Percentiles rank a stretch among this genome's conserved stretches.
Evolutionary conservation across 768 basidiomycete genomes (phyloP).

Genomic region (Tulasnella sp.): DNA sequence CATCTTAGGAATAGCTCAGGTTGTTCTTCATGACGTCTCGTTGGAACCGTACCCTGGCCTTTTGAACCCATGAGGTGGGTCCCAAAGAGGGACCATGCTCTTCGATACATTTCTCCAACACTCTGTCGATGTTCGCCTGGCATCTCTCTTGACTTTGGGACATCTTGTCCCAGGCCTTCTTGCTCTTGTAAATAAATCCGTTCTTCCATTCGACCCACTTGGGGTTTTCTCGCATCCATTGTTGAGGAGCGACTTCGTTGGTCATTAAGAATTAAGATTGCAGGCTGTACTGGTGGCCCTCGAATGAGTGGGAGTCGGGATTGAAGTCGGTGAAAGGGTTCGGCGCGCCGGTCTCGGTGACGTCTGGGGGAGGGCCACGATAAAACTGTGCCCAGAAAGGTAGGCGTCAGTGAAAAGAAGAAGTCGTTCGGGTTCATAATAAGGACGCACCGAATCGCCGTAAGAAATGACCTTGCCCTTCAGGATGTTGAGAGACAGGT

Average conservation of each 20-base stretch:
- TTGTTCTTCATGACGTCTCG: neutral
- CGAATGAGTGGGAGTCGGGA: neutral
- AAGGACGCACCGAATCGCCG: slow-evolving; percentile 70
- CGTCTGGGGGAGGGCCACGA: slow-evolving; percentile 53
- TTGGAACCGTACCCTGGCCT: neutral
- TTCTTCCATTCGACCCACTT: neutral
- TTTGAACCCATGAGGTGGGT: neutral
- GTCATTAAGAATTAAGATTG: neutral
- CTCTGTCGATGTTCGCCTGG: neutral
- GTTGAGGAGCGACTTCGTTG: neutral
- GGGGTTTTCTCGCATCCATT: neutral
- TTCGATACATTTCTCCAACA: neutral
- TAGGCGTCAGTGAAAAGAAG: neutral
- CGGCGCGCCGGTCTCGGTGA: neutral
- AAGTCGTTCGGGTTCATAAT: too few relatives aligned
- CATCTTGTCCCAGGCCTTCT: neutral
- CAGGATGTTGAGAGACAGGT: slow-evolving; percentile 90
- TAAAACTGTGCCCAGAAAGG: slow-evolving; percentile 56
- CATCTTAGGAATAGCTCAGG: neutral
- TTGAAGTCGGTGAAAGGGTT: neutral
- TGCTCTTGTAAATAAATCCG: too few relatives aligned
- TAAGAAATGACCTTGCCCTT: slow-evolving; percentile 78
- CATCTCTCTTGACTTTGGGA: neutral
- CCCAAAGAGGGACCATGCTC: neutral
- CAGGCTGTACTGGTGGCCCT: neutral